phyloP scores from a whole-genome alignment of 495 filamentous ascomycete genomes.

The Aspergillus asperescens region DNA sequence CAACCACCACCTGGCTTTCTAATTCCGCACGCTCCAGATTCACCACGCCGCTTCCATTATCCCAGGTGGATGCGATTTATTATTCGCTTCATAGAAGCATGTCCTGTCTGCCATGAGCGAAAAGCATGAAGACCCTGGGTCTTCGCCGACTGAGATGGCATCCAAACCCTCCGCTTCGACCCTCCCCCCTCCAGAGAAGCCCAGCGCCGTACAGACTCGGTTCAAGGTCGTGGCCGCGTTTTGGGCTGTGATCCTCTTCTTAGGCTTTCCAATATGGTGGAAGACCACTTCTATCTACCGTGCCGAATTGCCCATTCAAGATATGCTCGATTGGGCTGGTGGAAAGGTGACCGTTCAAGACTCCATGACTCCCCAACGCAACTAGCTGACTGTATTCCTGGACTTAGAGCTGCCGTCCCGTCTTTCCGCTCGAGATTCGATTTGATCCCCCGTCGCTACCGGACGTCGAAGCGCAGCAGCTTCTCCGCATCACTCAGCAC shows the following conservation, averaged over 20 bases:
- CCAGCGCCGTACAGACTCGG: conserved; percentile 61
- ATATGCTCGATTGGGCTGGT: conserved; percentile 91
- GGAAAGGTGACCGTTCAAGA: conserved; percentile 61
- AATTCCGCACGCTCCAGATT: not conserved
- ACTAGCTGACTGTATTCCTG: not conserved
- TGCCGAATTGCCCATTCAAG: conserved; percentile 72
- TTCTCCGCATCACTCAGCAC: conserved; percentile 81
- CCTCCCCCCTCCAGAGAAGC: conserved; percentile 68
- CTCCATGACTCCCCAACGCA: not conserved
- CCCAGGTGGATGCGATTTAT: not conserved
- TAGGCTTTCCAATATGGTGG: conserved; percentile 95
- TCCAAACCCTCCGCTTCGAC: conserved; percentile 27
- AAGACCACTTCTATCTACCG: conserved; percentile 93
- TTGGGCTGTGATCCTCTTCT: conserved; percentile 76
- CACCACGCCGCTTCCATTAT: not conserved
- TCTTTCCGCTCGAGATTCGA: conserved; percentile 79
- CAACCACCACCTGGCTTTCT: conserved; percentile 1
- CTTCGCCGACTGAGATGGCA: conserved; percentile 26
- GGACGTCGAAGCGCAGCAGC: conserved; percentile 64
- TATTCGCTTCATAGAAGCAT: conserved; percentile 29
- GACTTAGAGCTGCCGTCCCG: conserved; percentile 72
- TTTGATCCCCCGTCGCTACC: conserved; percentile 66
- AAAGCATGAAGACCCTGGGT: conserved; percentile 36
- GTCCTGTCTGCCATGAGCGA: conserved; percentile 34
- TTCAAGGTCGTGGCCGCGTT: conserved; percentile 78